These are phyloP conservation scores for Candida mesenterica DNA, from an alignment of 1,139 yeast species.

Conservation along the genomic window DNA sequence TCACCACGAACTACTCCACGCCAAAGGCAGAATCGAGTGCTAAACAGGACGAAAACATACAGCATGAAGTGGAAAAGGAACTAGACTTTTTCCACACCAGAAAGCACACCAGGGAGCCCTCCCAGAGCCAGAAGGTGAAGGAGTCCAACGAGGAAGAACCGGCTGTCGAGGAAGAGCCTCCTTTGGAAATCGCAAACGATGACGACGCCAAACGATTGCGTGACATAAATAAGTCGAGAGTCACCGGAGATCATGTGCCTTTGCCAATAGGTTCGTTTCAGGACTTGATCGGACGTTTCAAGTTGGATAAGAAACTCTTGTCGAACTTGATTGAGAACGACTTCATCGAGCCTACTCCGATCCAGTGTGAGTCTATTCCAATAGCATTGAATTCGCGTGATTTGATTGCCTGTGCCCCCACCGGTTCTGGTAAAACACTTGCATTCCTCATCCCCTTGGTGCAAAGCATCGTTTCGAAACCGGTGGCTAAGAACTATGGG, in stretches of 20 bases:
- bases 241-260: slow-evolving; percentile 77
- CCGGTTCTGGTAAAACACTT: slow-evolving; percentile 90
- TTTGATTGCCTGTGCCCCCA: slow-evolving; percentile 85
- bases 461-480: slow-evolving; percentile 42
- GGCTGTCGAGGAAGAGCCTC: slow-evolving; percentile 28
- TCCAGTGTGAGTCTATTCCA: slow-evolving; percentile 87
- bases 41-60: slow-evolving; percentile 36
- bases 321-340: slow-evolving; percentile 65
- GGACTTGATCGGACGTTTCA: slow-evolving; percentile 68
- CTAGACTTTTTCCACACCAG: slow-evolving; percentile 70
- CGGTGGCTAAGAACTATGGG: slow-evolving; percentile 39
- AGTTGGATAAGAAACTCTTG: slow-evolving; percentile 61
- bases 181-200: slow-evolving; percentile 48
- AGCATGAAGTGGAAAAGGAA: slow-evolving; percentile 54
- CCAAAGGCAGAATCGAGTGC: slow-evolving; percentile 28
- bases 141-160: slow-evolving; percentile 12
- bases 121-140: not conserved
- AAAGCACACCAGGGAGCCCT: slow-evolving; percentile 15
- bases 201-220: slow-evolving; percentile 62
- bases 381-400: slow-evolving; percentile 63
- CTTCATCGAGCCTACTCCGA: slow-evolving; percentile 85
- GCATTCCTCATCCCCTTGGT: slow-evolving; percentile 84
- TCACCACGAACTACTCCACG: slow-evolving; percentile 44
- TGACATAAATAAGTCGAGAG: slow-evolving; percentile 55
- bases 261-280: slow-evolving; percentile 87